Evolutionary conservation across 2,329 filamentous ascomycete species (phyloP).

Genomic region (Penicillium digitatum): DNA sequence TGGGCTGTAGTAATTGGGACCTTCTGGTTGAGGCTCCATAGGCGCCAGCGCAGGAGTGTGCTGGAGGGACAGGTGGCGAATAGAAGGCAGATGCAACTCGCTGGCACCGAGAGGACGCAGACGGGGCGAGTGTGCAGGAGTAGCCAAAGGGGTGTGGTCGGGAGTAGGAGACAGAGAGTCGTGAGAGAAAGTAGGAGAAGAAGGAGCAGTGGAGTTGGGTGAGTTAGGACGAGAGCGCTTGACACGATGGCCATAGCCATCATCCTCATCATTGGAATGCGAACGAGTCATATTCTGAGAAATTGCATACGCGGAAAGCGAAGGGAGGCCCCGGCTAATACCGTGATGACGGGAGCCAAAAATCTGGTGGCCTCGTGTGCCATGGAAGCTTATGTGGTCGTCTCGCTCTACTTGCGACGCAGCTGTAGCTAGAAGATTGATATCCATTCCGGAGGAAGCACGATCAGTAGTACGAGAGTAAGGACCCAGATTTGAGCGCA

Average conservation of each 20-base stretch:
- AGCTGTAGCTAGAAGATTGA: slow-evolving; percentile 66
- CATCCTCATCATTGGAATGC: slow-evolving; percentile 71
- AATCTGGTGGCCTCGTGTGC: slow-evolving; percentile 45
- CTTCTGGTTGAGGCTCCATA: slow-evolving; percentile 64
- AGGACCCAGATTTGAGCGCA: slow-evolving; percentile 55
- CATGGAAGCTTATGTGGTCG: slow-evolving; percentile 45
- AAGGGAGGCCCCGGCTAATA: slow-evolving; percentile 60
- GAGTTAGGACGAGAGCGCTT: slow-evolving; percentile 93
- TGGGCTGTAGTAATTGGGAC: slow-evolving; percentile 57
- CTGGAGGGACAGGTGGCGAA: slow-evolving; percentile 68
- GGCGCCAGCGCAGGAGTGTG: slow-evolving; percentile 65
- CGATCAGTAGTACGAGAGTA: slow-evolving; percentile 50
- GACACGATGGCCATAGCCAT: slow-evolving; percentile 68
- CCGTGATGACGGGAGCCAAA: slow-evolving; percentile 44
- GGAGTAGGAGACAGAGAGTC: slow-evolving; percentile 93
- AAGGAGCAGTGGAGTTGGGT: slow-evolving; percentile 90
- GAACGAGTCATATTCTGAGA: slow-evolving; percentile 84
- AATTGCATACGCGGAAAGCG: slow-evolving; percentile 70
- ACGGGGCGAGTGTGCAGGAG: slow-evolving; percentile 89
- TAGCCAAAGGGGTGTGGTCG: slow-evolving; percentile 97
- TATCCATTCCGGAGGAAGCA: slow-evolving; percentile 53
- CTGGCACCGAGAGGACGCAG: slow-evolving; percentile 69
- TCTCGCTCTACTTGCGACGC: slow-evolving; percentile 65
- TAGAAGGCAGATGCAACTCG: slow-evolving; percentile 78
- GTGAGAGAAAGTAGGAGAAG: slow-evolving; percentile 93